Conservation (phyloP, 768 basidiomycete genomes). For the Paxillus rubicundulus region DNA sequence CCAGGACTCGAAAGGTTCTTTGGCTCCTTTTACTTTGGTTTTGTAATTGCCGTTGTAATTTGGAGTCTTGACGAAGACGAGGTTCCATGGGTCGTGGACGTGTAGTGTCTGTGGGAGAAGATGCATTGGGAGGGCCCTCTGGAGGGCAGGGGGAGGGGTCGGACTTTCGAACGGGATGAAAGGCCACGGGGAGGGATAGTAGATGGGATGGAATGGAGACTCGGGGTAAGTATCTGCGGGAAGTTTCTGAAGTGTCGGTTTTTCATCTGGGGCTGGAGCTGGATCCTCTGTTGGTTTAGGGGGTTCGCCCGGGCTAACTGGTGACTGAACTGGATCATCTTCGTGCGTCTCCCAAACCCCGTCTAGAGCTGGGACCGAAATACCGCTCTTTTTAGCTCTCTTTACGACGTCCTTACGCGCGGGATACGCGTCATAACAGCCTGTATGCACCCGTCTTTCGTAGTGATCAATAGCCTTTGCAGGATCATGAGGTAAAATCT, state of each 20-base stretch:
- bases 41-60: no score
- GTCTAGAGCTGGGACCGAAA: neutral
- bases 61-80: slow-evolving; percentile 18
- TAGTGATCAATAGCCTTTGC: slow-evolving; percentile 10
- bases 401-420: neutral
- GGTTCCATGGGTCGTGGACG: slow-evolving; percentile 43
- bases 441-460: slow-evolving; percentile 7
- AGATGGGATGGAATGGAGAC: slow-evolving; percentile 28
- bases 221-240: neutral
- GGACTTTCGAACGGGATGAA: slow-evolving; percentile 35
- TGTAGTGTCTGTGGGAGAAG: slow-evolving; percentile 41
- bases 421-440: neutral
- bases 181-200: slow-evolving; percentile 43
- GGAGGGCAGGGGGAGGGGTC: slow-evolving; percentile 21
- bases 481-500: slow-evolving; percentile 17
- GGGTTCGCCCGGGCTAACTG: neutral
- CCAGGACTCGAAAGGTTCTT: slow-evolving; percentile 19
- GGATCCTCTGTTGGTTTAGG: neutral
- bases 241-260: neutral
- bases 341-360: neutral
- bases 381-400: neutral
- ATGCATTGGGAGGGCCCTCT: slow-evolving; percentile 31
- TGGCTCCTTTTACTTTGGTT: no score
- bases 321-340: neutral
- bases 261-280: neutral